These are phyloP conservation scores for Saccharomyces cerevisiae DNA, from an alignment of 805 yeast species.

Conservation along the genomic window DNA sequence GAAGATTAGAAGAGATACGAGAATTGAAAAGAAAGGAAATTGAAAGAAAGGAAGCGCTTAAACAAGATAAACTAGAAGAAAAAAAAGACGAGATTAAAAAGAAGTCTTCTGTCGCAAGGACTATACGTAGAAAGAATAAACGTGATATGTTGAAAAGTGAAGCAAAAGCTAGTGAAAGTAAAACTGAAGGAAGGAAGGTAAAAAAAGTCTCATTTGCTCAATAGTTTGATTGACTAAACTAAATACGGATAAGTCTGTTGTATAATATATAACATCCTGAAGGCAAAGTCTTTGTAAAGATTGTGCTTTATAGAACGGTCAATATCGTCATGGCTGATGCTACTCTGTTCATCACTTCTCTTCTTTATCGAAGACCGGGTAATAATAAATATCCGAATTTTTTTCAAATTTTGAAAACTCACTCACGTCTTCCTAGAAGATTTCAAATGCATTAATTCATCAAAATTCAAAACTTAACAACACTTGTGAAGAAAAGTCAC, in stretches of 20 bases:
- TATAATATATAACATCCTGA: neutral
- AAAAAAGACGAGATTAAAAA: constrained; percentile 71
- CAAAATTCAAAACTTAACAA: neutral
- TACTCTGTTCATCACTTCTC: neutral
- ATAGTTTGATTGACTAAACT: neutral
- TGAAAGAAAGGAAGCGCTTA: constrained; percentile 70
- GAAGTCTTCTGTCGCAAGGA: constrained; percentile 64
- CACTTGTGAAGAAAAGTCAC: neutral
- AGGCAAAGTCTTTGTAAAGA: neutral
- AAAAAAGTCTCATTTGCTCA: constrained; percentile 44
- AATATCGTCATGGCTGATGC: neutral
- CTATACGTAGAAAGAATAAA: constrained; percentile 52
- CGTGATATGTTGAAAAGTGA: constrained; percentile 13
- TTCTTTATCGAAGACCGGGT: neutral
- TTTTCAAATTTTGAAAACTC: neutral
- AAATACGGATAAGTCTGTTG: neutral
- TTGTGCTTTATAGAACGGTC: neutral
- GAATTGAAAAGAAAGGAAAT: constrained; percentile 80
- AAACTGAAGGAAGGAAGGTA: constrained; percentile 29
- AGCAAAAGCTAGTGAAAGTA: constrained; percentile 11
- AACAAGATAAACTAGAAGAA: constrained; percentile 58
- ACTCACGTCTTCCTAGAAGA: neutral
- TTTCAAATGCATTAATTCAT: neutral
- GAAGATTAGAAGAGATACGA: constrained; percentile 82
- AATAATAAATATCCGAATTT: neutral